These are phyloP conservation scores for Fraxinus velutina DNA, from an alignment of 305 asterid genomes.

Conservation along the genomic window DNA sequence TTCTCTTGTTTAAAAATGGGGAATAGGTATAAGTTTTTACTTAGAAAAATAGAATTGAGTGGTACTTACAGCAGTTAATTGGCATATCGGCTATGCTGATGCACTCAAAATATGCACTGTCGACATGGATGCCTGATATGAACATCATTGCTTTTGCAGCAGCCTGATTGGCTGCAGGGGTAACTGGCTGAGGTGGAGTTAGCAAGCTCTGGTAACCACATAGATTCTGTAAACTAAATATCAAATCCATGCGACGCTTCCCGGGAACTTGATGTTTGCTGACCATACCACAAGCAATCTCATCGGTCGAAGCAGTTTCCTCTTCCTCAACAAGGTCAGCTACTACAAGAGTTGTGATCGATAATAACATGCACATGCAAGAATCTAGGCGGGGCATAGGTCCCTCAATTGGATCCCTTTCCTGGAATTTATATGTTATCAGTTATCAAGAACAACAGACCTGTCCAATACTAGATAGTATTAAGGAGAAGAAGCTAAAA, in stretches of 20 bases:
- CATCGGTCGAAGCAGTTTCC: conserved; percentile 44
- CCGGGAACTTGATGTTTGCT: conserved; percentile 36
- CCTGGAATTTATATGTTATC: conserved; percentile 42
- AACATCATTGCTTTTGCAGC: conserved; percentile 87
- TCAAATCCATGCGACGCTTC: conserved; percentile 57
- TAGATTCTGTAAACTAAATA: conserved; percentile 69
- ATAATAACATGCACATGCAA: conserved; percentile 82
- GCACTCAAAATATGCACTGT: conserved; percentile 57
- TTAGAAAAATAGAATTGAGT: not conserved
- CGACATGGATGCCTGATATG: conserved; percentile 54
- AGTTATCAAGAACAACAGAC: not conserved
- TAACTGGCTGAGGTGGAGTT: conserved; percentile 70
- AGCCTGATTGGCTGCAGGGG: conserved; percentile 81
- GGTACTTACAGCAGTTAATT: conserved; percentile 66
- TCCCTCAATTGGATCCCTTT: conserved; percentile 96
- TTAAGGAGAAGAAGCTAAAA: not conserved
- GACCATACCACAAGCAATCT: conserved; percentile 31
- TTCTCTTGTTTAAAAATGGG: not conserved
- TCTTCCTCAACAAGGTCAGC: conserved; percentile 93
- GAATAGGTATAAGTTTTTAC: not conserved
- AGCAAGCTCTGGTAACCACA: conserved; percentile 75
- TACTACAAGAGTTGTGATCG: conserved; percentile 79
- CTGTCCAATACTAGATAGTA: not conserved
- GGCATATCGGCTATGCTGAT: conserved; percentile 68
- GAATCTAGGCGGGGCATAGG: conserved; percentile 94